Evolutionary conservation across 2,329 filamentous ascomycete genomes (phyloP).

Genomic region (Aureobasidium sp.): DNA sequence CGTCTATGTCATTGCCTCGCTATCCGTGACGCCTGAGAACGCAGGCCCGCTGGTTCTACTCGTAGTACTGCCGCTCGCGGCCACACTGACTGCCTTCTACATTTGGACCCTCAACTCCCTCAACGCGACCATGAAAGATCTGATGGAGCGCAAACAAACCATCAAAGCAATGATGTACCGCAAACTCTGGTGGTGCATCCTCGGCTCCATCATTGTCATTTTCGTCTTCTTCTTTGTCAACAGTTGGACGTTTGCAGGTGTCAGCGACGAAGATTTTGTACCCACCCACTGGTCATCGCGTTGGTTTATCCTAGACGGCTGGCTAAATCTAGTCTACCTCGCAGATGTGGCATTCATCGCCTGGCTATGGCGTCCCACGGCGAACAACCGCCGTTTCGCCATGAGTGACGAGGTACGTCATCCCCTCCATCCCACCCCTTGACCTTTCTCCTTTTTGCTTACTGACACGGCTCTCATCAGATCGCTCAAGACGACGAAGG

Average conservation of each 20-base stretch:
- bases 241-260: conserved; percentile 86
- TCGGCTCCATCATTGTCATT: conserved; percentile 86
- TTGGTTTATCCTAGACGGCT: conserved; percentile 96
- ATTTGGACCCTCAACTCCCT: conserved; percentile 97
- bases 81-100: conserved; percentile 91
- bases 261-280: conserved; percentile 78
- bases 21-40: conserved; percentile 81
- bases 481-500: conserved; percentile 97
- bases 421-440: background rate
- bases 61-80: conserved; percentile 85
- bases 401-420: conserved; percentile 84
- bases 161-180: conserved; percentile 95
- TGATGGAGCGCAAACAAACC: conserved; percentile 89
- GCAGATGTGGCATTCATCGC: conserved; percentile 88
- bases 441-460: background rate
- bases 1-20: conserved; percentile 82
- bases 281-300: conserved; percentile 95
- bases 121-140: conserved; percentile 89
- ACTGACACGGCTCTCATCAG: conserved; percentile 33
- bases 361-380: conserved; percentile 93
- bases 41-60: conserved; percentile 86
- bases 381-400: conserved; percentile 92
- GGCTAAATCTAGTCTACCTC: conserved; percentile 94
- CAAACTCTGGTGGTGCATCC: conserved; percentile 97
- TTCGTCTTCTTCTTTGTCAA: conserved; percentile 99